phyloP scores from a whole-genome alignment of 192 early-diverging fungal genomes.

The Kickxella alabastrina region DNA sequence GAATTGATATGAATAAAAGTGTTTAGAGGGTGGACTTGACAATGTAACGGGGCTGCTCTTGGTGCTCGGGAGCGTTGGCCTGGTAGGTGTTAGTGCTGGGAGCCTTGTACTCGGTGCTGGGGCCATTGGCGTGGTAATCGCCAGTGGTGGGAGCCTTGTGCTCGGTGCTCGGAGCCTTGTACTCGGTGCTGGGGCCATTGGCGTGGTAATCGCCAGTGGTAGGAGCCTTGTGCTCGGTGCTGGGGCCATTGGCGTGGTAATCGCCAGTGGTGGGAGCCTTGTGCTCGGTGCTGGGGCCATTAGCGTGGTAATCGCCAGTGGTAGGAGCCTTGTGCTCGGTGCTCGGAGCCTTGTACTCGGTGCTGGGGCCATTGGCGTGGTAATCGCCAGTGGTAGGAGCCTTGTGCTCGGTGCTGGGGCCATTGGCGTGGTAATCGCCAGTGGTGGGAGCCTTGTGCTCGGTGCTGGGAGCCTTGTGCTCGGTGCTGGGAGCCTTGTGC shows the following conservation, averaged over 20 bases:
- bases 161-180: slow-evolving; percentile 2
- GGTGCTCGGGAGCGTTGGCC: slow-evolving; percentile 3
- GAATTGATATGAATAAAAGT: no score
- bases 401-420: slow-evolving; percentile 3
- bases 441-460: background rate
- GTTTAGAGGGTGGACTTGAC: no score
- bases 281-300: slow-evolving; percentile 2
- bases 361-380: slow-evolving; percentile 6
- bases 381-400: slow-evolving; percentile 1
- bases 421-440: background rate
- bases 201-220: slow-evolving; percentile 14
- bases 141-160: background rate
- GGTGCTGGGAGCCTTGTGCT: slow-evolving; percentile 14
- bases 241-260: slow-evolving; percentile 8
- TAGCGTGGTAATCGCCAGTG: background rate
- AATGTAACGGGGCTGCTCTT: no score
- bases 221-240: slow-evolving; percentile 11
- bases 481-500: slow-evolving; percentile 3
- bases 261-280: background rate
- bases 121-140: background rate
- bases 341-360: slow-evolving; percentile 15
- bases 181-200: slow-evolving; percentile 6
- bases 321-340: slow-evolving; percentile 1
- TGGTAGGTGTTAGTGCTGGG: background rate
- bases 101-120: background rate